Evolutionary conservation across 148 eudicot genomes (phyloP).

Genomic region (Polygonum aviculare): DNA sequence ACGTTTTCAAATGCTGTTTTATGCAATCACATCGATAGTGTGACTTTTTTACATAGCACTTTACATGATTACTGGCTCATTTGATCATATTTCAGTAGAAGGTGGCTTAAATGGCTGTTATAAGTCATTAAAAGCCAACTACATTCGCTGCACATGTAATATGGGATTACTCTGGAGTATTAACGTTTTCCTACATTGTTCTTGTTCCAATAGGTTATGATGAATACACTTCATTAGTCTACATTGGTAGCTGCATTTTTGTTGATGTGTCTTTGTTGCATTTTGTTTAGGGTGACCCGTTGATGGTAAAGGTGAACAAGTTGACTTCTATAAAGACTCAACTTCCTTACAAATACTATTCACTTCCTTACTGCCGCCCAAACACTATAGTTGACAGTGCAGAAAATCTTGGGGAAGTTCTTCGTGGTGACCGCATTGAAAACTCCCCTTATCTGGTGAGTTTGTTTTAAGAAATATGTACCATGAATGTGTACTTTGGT

Average conservation of each 20-base stretch:
- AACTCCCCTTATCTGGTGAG: constrained; percentile 52
- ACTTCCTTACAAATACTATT: constrained; percentile 55
- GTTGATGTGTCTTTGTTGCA: background rate
- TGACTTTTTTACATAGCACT: background rate
- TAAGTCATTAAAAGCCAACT: background rate
- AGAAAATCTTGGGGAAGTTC: constrained; percentile 64
- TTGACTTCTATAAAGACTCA: constrained; percentile 54
- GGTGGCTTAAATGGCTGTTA: background rate
- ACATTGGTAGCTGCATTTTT: background rate
- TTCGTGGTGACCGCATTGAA: constrained; percentile 63
- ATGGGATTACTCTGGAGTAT: background rate
- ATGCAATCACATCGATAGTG: background rate
- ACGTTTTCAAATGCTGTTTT: background rate
- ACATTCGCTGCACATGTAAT: background rate
- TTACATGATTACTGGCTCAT: too few species aligned
- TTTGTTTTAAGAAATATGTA: background rate
- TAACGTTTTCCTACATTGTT: background rate
- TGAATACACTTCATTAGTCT: background rate
- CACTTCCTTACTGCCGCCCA: constrained; percentile 48
- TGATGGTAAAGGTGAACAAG: constrained; percentile 55
- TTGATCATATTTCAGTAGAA: background rate
- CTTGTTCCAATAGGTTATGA: background rate
- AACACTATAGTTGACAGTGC: constrained; percentile 44
- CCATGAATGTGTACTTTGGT: background rate
- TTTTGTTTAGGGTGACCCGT: constrained; percentile 33